Base-by-base conservation (phyloP, 495 filamentous ascomycete genomes). In the Sphaerosporella brunnea region DNA sequence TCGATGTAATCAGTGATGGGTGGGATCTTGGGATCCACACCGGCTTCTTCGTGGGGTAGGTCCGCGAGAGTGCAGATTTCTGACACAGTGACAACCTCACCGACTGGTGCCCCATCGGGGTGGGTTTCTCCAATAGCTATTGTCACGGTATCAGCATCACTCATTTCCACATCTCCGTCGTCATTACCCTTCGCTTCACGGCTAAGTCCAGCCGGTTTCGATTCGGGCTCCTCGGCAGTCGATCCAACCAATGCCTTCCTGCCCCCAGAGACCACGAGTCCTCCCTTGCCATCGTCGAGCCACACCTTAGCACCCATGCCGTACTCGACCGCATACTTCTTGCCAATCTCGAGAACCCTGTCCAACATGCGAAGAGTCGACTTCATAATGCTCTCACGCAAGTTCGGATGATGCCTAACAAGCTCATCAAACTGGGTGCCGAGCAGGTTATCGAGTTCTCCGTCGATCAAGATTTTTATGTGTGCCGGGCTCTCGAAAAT, bases 401-500 rank as follows among this genome's bases (percentile, higher is more conserved):
- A 67, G 9, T 70, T 69, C 0, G 90, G 92, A 60, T 99, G 92
- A 58, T 99, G 90, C 16, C 90, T 78, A 23, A 88, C 79, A 48
- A 99, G 70, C 59, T 99, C 90, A 60, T 99, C 92, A 59, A 99
- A 93, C 10, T 80, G 80, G 4, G 70, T 73, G 18, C 92, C 90
- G 34, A 96, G 67, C 34, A 70, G 69, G 32, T 60, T 65, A 1
- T 78, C 63, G 25, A 79, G 65, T n/a, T 79, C 75, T 4, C 73
- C 67, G 47, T 94, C 87, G 30, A 71, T 64, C 70, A 96, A 69
- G 51, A 73, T 77, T 53, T 82, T 85, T 36, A 96, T 77, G 63
- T 99, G 92, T 2, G 77, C 76, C 3, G 85, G 77, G 51, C 81
- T 94, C 63, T 93, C 83, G 54, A 96, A 96, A 23, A 95, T 83